phyloP scores from a whole-genome alignment of 2,329 filamentous ascomycete genomes.

The Immersiporthe knoxdaviesiana region DNA sequence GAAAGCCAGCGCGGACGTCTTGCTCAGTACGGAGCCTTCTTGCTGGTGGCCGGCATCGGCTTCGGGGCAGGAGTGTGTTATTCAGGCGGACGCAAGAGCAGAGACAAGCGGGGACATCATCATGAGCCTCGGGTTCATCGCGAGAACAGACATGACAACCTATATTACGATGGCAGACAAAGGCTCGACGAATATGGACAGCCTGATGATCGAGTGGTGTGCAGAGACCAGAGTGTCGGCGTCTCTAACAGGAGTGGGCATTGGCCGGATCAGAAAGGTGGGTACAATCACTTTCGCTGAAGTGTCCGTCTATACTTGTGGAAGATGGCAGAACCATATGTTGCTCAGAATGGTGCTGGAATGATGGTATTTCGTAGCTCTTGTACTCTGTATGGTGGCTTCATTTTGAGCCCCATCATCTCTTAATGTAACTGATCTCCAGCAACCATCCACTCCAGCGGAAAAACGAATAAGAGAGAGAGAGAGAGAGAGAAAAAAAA shows the following conservation, averaged over 20 bases:
- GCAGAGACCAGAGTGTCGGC: not conserved
- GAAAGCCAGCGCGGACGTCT: not conserved
- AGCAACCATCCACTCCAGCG: not conserved
- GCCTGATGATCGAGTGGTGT: not conserved
- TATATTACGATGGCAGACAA: not conserved
- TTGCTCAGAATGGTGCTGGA: not conserved
- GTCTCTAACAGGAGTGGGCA: not conserved
- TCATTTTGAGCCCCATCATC: no score
- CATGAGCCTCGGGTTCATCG: not conserved
- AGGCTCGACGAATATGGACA: not conserved
- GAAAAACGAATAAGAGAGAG: no score
- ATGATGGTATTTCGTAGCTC: not conserved
- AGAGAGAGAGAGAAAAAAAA: no score
- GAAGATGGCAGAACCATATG: not conserved
- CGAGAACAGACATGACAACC: not conserved
- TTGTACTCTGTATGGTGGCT: not conserved
- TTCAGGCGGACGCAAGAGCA: not conserved
- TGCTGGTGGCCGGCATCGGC: slow-evolving; percentile 1
- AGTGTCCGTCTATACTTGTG: no score
- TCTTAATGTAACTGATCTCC: not conserved
- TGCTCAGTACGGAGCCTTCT: not conserved
- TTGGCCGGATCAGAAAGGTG: not conserved
- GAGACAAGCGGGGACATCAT: not conserved
- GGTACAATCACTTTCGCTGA: not conserved
- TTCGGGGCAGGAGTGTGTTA: slow-evolving; percentile 2